These are phyloP conservation scores for Candida michaelii DNA, from an alignment of 805 yeast genomes.

Conservation along the genomic window DNA sequence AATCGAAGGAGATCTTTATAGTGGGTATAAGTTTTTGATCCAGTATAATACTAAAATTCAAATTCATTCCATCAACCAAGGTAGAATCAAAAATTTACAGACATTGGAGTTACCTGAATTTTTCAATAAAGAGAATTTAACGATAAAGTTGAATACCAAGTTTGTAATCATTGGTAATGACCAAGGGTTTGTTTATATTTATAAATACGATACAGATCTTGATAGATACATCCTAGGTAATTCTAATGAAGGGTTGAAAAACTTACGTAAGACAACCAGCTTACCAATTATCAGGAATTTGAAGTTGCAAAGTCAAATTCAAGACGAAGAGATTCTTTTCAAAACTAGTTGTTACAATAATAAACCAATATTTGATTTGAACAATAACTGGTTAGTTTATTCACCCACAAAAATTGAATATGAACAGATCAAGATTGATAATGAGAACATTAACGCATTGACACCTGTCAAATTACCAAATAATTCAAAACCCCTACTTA, in stretches of 20 bases:
- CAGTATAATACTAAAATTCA: background rate
- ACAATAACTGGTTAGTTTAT: slow-evolving; percentile 50
- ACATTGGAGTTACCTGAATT: slow-evolving; percentile 11
- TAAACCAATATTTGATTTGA: slow-evolving; percentile 48
- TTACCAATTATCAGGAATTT: slow-evolving; percentile 21
- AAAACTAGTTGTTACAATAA: slow-evolving; percentile 32
- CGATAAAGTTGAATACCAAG: slow-evolving; percentile 20
- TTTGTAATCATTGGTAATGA: slow-evolving; percentile 22
- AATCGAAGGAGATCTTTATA: slow-evolving; percentile 10
- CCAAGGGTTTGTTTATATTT: slow-evolving; percentile 24
- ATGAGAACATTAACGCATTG: slow-evolving; percentile 18
- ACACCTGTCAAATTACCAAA: slow-evolving; percentile 51
- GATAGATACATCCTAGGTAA: slow-evolving; percentile 17
- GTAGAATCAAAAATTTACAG: background rate
- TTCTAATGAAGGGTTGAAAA: slow-evolving; percentile 16
- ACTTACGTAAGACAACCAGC: slow-evolving; percentile 21
- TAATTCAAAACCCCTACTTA: slow-evolving; percentile 45
- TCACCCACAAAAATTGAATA: slow-evolving; percentile 42
- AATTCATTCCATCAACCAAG: background rate
- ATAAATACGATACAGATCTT: slow-evolving; percentile 5
- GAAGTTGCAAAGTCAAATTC: slow-evolving; percentile 12
- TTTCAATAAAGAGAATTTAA: slow-evolving; percentile 7
- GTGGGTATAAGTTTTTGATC: slow-evolving; percentile 12
- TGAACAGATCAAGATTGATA: slow-evolving; percentile 26
- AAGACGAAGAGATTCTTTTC: slow-evolving; percentile 24